phyloP scores from a whole-genome alignment of 768 basidiomycete genomes.

The Termitomyces titanicus region DNA sequence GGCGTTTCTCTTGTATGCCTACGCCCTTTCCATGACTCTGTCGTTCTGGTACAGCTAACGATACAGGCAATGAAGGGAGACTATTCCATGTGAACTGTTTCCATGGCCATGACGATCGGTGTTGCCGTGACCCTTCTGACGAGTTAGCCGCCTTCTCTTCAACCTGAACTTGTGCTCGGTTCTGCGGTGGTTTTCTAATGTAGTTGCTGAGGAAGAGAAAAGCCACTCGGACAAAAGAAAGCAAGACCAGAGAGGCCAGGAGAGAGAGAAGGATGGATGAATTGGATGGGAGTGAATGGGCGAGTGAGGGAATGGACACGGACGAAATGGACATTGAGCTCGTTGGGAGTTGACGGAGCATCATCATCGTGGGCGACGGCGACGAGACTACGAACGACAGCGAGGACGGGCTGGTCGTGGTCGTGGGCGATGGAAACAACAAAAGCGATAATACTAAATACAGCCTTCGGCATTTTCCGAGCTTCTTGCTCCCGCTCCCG shows the following conservation, averaged over 20 bases:
- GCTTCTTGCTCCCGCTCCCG: neutral
- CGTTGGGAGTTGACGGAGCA: conserved; percentile 20
- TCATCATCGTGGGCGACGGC: conserved; percentile 19
- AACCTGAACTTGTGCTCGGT: conserved; percentile 10
- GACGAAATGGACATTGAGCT: conserved; percentile 15
- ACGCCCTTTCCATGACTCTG: conserved; percentile 17
- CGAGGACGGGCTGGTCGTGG: conserved; percentile 18
- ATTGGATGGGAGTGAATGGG: conserved; percentile 19
- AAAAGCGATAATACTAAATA: conserved; percentile 13
- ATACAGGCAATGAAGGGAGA: conserved; percentile 24
- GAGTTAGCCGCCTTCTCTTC: conserved; percentile 14
- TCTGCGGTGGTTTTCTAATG: conserved; percentile 7
- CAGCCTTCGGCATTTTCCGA: conserved; percentile 16
- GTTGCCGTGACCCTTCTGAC: conserved; percentile 8
- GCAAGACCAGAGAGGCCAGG: conserved; percentile 22
- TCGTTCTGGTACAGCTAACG: conserved; percentile 15
- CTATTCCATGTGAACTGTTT: conserved; percentile 22
- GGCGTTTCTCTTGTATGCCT: conserved; percentile 19
- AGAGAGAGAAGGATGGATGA: conserved; percentile 24
- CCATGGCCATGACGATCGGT: conserved; percentile 21
- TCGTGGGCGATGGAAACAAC: conserved; percentile 14
- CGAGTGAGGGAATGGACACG: conserved; percentile 13
- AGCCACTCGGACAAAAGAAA: conserved; percentile 20
- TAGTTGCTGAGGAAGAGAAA: conserved; percentile 12
- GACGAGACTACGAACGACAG: conserved; percentile 17